These are phyloP conservation scores for Amoebophrya sp. DNA, from an alignment of 169 alveolate genomes.

Conservation along the genomic window DNA sequence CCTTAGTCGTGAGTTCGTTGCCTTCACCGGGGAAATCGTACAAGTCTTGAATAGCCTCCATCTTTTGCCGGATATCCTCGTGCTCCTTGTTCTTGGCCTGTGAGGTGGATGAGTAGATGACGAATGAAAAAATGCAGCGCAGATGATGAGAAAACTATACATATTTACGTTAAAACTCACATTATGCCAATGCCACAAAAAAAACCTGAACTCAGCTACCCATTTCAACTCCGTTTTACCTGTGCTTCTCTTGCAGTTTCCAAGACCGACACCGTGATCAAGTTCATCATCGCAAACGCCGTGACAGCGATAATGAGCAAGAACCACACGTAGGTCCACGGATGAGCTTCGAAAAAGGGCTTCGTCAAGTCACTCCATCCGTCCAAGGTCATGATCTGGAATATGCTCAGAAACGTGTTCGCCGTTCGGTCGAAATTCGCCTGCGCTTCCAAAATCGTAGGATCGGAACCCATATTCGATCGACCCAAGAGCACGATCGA, in stretches of 20 bases:
- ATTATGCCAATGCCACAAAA: too few species aligned
- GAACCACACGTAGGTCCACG: background rate
- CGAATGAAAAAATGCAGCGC: too few species aligned
- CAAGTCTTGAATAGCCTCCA: background rate
- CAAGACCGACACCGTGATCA: background rate
- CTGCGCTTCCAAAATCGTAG: background rate
- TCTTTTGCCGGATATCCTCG: background rate
- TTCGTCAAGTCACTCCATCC: background rate
- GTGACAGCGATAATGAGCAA: background rate
- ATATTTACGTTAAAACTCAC: too few species aligned
- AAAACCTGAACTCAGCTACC: too few species aligned
- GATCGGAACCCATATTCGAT: background rate
- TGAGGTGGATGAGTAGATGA: too few species aligned
- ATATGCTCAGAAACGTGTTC: background rate
- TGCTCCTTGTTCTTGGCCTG: background rate
- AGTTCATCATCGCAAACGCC: background rate
- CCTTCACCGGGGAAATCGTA: background rate
- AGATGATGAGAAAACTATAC: too few species aligned
- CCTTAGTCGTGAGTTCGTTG: background rate
- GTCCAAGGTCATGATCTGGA: background rate
- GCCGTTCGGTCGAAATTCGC: background rate
- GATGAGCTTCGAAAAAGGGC: background rate
- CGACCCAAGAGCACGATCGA: background rate
- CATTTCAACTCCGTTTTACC: too few species aligned
- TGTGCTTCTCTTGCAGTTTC: background rate